Conservation (phyloP, 345 rosid species). For the Populus euphratica region DNA sequence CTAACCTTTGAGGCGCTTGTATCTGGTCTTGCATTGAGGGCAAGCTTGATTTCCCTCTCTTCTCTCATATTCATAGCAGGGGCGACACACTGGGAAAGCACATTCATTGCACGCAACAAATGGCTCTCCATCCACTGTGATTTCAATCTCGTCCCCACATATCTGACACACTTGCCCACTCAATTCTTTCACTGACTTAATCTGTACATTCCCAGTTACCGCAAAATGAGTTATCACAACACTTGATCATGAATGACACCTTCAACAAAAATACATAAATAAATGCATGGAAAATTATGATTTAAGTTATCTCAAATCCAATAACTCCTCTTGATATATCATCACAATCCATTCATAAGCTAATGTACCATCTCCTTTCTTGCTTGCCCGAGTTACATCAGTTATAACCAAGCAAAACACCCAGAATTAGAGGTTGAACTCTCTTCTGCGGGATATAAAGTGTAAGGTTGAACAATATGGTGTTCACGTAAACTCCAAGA, state of each 20-base stretch:
- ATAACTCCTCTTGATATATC: background rate
- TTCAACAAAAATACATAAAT: background rate
- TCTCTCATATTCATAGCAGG: constrained; percentile 94
- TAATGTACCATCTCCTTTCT: background rate
- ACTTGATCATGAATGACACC: background rate
- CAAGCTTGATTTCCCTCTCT: constrained; percentile 95
- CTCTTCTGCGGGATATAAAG: background rate
- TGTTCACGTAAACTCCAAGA: background rate
- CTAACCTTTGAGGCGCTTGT: constrained; percentile 82
- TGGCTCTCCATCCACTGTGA: constrained; percentile 63
- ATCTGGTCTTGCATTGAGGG: constrained; percentile 94
- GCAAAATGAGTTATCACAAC: constrained; percentile 13
- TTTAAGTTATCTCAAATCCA: background rate
- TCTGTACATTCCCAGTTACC: constrained; percentile 40
- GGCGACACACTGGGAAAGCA: constrained; percentile 95
- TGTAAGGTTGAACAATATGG: background rate
- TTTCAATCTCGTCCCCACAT: constrained; percentile 83
- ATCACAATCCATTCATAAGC: background rate
- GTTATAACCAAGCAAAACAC: background rate
- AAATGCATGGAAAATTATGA: background rate
- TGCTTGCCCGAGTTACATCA: background rate
- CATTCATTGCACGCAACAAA: constrained; percentile 98
- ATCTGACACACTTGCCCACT: constrained; percentile 91
- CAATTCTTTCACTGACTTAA: constrained; percentile 78
- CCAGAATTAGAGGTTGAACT: background rate